These are phyloP conservation scores for Fusarium sp. DNA, from an alignment of 2,329 filamentous ascomycete genomes.

Conservation along the genomic window DNA sequence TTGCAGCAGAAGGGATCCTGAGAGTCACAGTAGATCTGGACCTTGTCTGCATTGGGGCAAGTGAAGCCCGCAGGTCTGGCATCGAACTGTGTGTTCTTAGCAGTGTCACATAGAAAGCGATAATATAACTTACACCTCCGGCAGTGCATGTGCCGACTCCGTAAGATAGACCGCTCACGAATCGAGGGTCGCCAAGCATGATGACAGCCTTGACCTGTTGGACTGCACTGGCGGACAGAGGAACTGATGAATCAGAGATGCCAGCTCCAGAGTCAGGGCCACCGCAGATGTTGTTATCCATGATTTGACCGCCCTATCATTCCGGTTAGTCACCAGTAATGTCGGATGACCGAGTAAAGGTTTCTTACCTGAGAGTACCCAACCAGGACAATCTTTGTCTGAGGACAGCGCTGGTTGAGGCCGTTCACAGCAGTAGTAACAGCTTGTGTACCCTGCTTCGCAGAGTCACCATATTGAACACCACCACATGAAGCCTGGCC, in stretches of 20 bases:
- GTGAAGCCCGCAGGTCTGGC: constrained; percentile 66
- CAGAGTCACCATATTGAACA: constrained; percentile 69
- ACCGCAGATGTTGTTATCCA: constrained; percentile 72
- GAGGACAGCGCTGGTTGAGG: constrained; percentile 66
- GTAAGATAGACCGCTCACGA: constrained; percentile 64
- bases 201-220: constrained; percentile 70
- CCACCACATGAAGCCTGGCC: constrained; percentile 67
- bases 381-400: constrained; percentile 67
- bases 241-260: constrained; percentile 55
- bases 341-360: fast-evolving
- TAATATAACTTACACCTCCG: constrained; percentile 60
- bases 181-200: constrained; percentile 72
- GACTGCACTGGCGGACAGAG: constrained; percentile 59
- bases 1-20: constrained; percentile 74
- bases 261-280: constrained; percentile 61
- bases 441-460: constrained; percentile 65
- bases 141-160: constrained; percentile 68
- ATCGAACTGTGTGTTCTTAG: constrained; percentile 61
- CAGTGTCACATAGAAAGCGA: fast-evolving
- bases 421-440: constrained; percentile 68
- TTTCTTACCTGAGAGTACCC: constrained; percentile 66
- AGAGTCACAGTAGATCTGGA: constrained; percentile 73
- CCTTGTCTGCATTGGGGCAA: constrained; percentile 63
- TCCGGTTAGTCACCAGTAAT: fast-evolving
- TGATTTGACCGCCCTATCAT: constrained; percentile 67